These are phyloP conservation scores for Candida dajiaensis DNA, from an alignment of 805 yeast species.

Conservation along the genomic window DNA sequence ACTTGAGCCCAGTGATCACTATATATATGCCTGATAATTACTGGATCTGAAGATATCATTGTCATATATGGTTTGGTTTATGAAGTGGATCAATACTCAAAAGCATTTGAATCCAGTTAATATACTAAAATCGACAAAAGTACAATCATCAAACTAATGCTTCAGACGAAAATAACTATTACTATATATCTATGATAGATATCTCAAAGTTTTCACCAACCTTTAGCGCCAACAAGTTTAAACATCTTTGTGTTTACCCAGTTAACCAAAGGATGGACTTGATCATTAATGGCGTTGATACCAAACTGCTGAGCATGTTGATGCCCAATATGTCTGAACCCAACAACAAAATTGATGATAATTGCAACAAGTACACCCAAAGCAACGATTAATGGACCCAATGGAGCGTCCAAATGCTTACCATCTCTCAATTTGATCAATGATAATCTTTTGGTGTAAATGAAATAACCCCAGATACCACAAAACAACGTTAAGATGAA, in stretches of 20 bases:
- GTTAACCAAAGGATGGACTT: constrained; percentile 20
- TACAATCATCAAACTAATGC: too few species aligned
- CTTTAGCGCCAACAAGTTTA: constrained; percentile 28
- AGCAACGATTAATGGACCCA: constrained; percentile 84
- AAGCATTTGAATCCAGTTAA: too few species aligned
- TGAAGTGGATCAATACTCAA: too few species aligned
- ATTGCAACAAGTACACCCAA: constrained; percentile 61
- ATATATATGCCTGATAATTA: too few species aligned
- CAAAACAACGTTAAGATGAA: constrained; percentile 77
- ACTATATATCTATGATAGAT: too few species aligned
- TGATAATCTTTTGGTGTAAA: constrained; percentile 64
- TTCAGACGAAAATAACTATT: too few species aligned
- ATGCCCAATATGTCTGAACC: constrained; percentile 39
- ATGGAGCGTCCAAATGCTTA: constrained; percentile 79
- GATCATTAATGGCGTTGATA: neutral
- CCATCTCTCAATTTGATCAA: constrained; percentile 79
- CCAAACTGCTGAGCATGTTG: constrained; percentile 9
- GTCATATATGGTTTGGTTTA: too few species aligned
- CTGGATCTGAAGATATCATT: too few species aligned
- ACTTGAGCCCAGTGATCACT: too few species aligned
- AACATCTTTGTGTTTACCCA: constrained; percentile 27
- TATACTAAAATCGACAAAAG: too few species aligned
- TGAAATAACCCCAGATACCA: constrained; percentile 84
- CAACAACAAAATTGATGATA: constrained; percentile 64
- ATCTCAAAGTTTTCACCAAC: constrained; percentile 1